Evolutionary conservation across 164 flowering plant species (phyloP).

Genomic region (Vitis amurensis): DNA sequence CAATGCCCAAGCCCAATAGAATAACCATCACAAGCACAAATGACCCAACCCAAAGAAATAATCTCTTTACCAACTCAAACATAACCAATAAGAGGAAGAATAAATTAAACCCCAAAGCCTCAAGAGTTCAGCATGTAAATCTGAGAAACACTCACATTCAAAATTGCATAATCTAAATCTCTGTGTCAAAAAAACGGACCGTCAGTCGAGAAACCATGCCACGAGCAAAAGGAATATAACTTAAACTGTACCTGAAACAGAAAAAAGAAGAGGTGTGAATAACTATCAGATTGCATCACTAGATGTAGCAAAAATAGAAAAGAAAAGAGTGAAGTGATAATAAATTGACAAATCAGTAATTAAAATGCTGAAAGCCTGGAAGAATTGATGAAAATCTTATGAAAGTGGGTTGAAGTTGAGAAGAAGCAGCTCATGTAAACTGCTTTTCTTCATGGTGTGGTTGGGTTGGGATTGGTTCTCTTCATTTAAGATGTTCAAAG

Average conservation of each 20-base stretch:
- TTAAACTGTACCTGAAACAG: conserved; percentile 85
- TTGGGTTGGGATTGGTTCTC: too few relatives aligned
- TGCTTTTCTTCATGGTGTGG: too few relatives aligned
- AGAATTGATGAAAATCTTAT: too few relatives aligned
- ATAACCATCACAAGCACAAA: conserved; percentile 2
- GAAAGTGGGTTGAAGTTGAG: too few relatives aligned
- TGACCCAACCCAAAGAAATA: not conserved
- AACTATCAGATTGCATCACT: not conserved
- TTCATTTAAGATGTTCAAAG: too few relatives aligned
- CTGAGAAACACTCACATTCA: not conserved
- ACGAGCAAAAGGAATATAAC: conserved; percentile 94
- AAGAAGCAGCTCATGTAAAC: too few relatives aligned
- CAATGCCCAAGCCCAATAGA: not conserved
- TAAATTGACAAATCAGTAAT: too few relatives aligned
- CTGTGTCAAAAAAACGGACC: conserved; percentile 72
- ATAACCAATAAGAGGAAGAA: not conserved
- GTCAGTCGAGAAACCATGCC: conserved; percentile 67
- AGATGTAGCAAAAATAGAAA: not conserved
- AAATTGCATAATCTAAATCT: conserved; percentile 36
- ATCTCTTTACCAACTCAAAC: not conserved
- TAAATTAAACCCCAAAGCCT: not conserved
- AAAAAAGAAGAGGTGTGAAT: not conserved
- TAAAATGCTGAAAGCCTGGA: too few relatives aligned
- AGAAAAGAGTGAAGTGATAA: not conserved
- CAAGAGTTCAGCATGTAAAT: not conserved